Evolutionary conservation across 2,329 filamentous ascomycete species (phyloP).

Genomic region (Ophiostoma populinum): DNA sequence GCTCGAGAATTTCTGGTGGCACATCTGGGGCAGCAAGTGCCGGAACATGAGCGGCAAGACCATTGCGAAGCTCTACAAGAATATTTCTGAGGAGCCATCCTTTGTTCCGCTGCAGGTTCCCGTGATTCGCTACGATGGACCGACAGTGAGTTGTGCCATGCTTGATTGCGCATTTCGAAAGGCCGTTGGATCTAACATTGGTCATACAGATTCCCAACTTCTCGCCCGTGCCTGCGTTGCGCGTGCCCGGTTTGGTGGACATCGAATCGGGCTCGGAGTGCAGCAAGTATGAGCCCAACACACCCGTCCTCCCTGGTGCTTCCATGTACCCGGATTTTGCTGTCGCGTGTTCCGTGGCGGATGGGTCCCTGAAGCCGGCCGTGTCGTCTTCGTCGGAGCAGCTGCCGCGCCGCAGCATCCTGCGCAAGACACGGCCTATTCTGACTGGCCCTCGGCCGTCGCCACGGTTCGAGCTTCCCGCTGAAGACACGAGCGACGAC

Average conservation of each 20-base stretch:
- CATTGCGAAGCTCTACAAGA: conserved; percentile 37
- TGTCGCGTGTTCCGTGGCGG: too few relatives aligned
- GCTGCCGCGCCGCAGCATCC: conserved; percentile 35
- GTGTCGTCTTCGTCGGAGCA: conserved; percentile 30
- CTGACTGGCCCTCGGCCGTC: conserved; percentile 35
- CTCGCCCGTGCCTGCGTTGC: conserved; percentile 12
- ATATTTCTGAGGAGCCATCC: conserved; percentile 40
- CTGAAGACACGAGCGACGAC: conserved; percentile 23
- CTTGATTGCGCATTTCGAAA: not conserved
- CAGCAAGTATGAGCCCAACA: too few relatives aligned
- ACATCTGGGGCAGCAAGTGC: conserved; percentile 43
- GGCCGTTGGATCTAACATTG: not conserved
- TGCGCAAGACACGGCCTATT: conserved; percentile 34
- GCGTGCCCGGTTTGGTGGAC: too few relatives aligned
- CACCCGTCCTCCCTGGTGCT: too few relatives aligned
- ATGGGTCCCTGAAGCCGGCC: too few relatives aligned
- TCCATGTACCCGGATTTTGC: too few relatives aligned
- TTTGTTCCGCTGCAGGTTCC: conserved; percentile 37
- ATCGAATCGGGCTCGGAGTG: too few relatives aligned
- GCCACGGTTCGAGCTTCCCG: conserved; percentile 41
- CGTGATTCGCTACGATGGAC: conserved; percentile 33
- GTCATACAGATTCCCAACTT: not conserved
- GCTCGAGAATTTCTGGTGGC: conserved; percentile 50
- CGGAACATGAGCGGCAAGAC: conserved; percentile 33
- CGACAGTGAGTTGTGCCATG: conserved; percentile 32